These are phyloP conservation scores for Aspergillus baeticus DNA, from an alignment of 495 filamentous ascomycete genomes.

Conservation along the genomic window DNA sequence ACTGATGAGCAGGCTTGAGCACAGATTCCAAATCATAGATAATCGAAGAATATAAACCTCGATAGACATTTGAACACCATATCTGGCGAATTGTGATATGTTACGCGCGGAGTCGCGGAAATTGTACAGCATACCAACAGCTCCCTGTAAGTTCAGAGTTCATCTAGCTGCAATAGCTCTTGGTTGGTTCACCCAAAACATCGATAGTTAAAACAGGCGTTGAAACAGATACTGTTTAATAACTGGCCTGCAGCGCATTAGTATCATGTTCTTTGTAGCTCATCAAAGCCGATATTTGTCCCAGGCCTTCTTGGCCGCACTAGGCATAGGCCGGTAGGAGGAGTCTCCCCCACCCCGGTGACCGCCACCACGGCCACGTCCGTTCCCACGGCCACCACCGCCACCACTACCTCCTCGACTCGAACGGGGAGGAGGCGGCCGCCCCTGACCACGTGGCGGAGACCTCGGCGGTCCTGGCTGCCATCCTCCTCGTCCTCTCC, in stretches of 20 bases:
- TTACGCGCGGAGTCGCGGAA: too few species aligned
- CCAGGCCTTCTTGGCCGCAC: slow-evolving; percentile 36
- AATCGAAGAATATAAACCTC: not conserved
- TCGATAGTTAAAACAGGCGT: too few species aligned
- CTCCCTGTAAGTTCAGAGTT: too few species aligned
- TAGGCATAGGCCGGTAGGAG: slow-evolving; percentile 36
- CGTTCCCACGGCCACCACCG: slow-evolving; percentile 17
- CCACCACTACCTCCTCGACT: slow-evolving; percentile 13
- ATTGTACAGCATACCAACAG: too few species aligned
- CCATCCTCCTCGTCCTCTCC: slow-evolving; percentile 23
- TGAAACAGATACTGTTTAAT: not conserved
- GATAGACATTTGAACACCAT: too few species aligned
- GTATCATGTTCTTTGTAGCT: slow-evolving; percentile 5
- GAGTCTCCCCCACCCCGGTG: slow-evolving; percentile 19
- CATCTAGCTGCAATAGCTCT: too few species aligned
- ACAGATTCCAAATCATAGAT: not conserved
- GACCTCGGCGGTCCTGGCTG: slow-evolving; percentile 16
- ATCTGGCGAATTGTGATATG: too few species aligned
- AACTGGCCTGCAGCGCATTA: slow-evolving; percentile 10
- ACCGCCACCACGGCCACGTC: slow-evolving; percentile 21
- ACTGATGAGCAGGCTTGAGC: slow-evolving; percentile 8
- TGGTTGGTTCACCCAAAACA: too few species aligned
- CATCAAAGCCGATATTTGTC: slow-evolving; percentile 29
- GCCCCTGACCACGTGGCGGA: slow-evolving; percentile 12
- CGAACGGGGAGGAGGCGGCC: not conserved